Base-by-base conservation (phyloP, 345 rosid species). In the Streptanthus diversifolius region DNA sequence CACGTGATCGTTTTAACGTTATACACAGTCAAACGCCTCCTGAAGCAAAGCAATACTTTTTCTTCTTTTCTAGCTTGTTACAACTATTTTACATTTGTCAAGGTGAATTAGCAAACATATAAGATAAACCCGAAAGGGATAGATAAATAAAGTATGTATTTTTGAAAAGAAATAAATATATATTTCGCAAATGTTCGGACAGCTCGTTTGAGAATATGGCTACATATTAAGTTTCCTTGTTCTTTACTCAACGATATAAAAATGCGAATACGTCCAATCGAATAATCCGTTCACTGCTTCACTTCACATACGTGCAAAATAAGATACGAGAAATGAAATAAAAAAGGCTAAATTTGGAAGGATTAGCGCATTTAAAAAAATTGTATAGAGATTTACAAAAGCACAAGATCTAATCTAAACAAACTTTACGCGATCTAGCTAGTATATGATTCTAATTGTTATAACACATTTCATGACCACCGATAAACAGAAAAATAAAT, bases 1-100 rank as follows among this genome's bases (percentile, higher is more conserved):
- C 79, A 76, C 66, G 74, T 75, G 74, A 35, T 52, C 47, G 19
- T 68, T 59, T 30, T 68, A 44, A 66, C 67, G 68, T 67, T 60
- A 49, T 22, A 43, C 24, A 41, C 43, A 66, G 77, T 73, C 66
- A 66, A 66, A 75, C 70, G 30, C 44, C 68, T 67, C 37, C 66
- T 21, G 5, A 64, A 22, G 8, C 71, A 73, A 53, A 25, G 22
- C 30, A 29, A 43, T 33, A 24, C 44, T 59, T 37, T 47, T 25
- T 7, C 22, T 40, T 47, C 22, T 63, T 7, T 43, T 24, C 35
- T n/a, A 33, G 18, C 41, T 15, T 33, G 17, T 17, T 33, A 12
- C 7, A 47, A 4, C n/a, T 30, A 61, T 22, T 1, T 7, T 62
- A 21, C 8, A 40, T 25, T 25, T 62, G 13, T 57, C 41, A 49